phyloP scores from a whole-genome alignment of 371 early-diverging fungal species.

The Mucor saturninus region DNA sequence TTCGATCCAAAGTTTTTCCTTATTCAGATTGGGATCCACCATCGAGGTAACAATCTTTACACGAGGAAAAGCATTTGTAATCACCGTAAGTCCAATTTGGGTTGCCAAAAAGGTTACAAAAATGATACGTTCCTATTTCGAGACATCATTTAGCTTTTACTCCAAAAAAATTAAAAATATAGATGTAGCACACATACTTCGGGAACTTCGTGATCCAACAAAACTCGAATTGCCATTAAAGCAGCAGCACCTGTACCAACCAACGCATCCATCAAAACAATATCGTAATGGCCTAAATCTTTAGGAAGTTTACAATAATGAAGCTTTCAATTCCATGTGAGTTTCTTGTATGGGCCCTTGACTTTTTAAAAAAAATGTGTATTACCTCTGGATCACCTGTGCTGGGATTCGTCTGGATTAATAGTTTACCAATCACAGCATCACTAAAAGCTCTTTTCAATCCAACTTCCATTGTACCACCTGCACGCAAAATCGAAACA shows the following conservation, averaged over 20 bases:
- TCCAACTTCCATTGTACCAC: slow-evolving; percentile 88
- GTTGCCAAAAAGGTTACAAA: slow-evolving; percentile 83
- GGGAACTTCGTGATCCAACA: slow-evolving; percentile 86
- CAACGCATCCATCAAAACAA: slow-evolving; percentile 80
- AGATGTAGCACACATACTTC: slow-evolving; percentile 38
- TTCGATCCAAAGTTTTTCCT: slow-evolving; percentile 70
- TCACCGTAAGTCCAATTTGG: slow-evolving; percentile 73
- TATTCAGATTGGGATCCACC: slow-evolving; percentile 70
- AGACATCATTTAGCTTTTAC: too few species aligned
- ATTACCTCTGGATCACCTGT: slow-evolving; percentile 81
- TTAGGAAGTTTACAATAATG: slow-evolving; percentile 80
- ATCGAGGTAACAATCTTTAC: slow-evolving; percentile 82
- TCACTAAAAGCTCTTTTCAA: slow-evolving; percentile 77
- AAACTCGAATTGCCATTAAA: slow-evolving; percentile 90
- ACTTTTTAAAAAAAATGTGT: not conserved
- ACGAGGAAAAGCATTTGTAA: slow-evolving; percentile 82
- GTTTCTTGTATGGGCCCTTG: too few species aligned
- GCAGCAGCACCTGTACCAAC: slow-evolving; percentile 90
- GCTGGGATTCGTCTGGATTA: slow-evolving; percentile 82
- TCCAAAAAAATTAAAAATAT: not conserved
- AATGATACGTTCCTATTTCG: slow-evolving; percentile 74
- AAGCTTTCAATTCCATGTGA: slow-evolving; percentile 40
- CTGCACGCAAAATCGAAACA: slow-evolving; percentile 87
- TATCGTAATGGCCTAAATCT: slow-evolving; percentile 61
- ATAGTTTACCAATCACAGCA: slow-evolving; percentile 83